These are phyloP conservation scores for Plasmodium fragile DNA, from an alignment of 169 alveolate genomes.

Conservation along the genomic window DNA sequence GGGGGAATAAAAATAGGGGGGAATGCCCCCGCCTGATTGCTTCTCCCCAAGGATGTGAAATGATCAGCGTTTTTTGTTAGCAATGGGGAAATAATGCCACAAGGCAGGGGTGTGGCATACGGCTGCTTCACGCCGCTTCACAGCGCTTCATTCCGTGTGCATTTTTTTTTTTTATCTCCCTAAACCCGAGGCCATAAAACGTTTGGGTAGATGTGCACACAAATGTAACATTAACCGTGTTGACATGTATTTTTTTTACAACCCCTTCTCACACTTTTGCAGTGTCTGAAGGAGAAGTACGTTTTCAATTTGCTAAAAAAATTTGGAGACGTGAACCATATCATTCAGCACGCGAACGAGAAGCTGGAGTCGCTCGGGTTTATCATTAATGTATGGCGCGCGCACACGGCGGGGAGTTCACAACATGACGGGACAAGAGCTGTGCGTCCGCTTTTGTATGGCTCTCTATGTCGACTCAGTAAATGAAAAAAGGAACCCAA, in stretches of 20 bases:
- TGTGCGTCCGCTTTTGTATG: neutral
- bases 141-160: neutral
- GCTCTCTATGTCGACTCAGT: neutral
- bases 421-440: neutral
- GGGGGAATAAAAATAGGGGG: neutral
- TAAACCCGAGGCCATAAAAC: neutral
- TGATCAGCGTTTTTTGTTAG: neutral
- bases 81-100: neutral
- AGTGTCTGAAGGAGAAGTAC: conserved; percentile 63
- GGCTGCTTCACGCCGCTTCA: neutral
- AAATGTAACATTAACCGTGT: neutral
- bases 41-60: neutral
- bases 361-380: conserved; percentile 54
- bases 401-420: neutral
- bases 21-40: neutral
- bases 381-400: conserved; percentile 33
- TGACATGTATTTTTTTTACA: neutral
- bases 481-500: neutral
- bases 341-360: conserved; percentile 56
- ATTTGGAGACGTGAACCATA: conserved; percentile 62
- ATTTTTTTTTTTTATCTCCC: neutral
- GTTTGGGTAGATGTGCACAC: neutral
- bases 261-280: neutral
- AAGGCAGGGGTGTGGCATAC: neutral
- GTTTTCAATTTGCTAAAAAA: conserved; percentile 16